Conservation (phyloP, 139 green algal genomes). For the Tetradesmus obliquus region DNA sequence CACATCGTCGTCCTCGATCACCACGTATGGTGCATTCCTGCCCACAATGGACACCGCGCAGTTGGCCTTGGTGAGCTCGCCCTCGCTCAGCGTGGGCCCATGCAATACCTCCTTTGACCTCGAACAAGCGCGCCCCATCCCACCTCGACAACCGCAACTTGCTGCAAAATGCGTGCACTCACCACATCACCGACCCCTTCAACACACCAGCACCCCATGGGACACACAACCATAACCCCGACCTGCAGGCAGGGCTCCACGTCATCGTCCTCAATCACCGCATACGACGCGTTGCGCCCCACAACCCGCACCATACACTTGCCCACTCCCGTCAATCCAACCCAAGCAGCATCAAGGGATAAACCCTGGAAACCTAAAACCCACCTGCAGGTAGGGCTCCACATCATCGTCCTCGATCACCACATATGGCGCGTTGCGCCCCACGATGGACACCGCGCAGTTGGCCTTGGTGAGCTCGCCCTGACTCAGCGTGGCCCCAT, state of each 20-base stretch:
- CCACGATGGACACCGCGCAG: conserved; percentile 85
- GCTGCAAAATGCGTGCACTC: too few species aligned
- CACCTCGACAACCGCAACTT: too few species aligned
- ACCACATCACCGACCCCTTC: too few species aligned
- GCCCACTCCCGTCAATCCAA: neutral
- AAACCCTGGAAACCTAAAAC: conserved; percentile 40
- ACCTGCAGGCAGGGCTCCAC: conserved; percentile 63
- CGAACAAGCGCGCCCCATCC: too few species aligned
- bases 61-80: conserved; percentile 90
- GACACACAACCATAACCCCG: neutral
- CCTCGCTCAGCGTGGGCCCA: conserved; percentile 65
- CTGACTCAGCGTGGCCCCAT: conserved; percentile 61
- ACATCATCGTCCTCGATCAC: conserved; percentile 86
- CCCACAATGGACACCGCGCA: conserved; percentile 87
- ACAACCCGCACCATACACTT: conserved; percentile 89
- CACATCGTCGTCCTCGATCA: conserved; percentile 85
- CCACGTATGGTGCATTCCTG: conserved; percentile 77
- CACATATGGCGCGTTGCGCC: conserved; percentile 82
- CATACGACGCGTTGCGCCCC: conserved; percentile 82
- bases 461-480: conserved; percentile 91
- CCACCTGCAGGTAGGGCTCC: conserved; percentile 60
- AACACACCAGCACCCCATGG: too few species aligned
- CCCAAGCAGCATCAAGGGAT: too few species aligned
- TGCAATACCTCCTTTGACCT: conserved; percentile 25
- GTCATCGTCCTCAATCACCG: conserved; percentile 84